These are phyloP conservation scores for Lavandula angustifolia DNA, from an alignment of 257 asterid species.

Conservation along the genomic window DNA sequence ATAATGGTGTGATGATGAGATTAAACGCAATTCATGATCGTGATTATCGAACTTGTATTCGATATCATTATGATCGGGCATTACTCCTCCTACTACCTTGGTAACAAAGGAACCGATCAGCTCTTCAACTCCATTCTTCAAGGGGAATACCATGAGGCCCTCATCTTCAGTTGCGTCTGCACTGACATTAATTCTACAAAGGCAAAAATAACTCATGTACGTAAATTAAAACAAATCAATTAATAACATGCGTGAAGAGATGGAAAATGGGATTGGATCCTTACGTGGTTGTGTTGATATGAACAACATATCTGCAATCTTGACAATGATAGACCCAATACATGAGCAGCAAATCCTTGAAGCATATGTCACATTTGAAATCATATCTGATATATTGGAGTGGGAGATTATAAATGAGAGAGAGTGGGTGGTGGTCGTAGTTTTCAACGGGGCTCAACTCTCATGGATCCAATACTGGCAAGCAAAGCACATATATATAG, in stretches of 20 bases:
- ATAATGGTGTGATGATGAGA: neutral
- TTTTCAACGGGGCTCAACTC: neutral
- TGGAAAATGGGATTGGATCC: too few species aligned
- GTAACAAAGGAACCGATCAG: neutral
- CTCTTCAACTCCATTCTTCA: neutral
- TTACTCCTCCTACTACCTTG: too few species aligned
- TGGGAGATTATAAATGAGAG: neutral
- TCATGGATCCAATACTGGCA: slow-evolving; percentile 1
- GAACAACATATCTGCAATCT: slow-evolving; percentile 13
- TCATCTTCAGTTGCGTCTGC: neutral
- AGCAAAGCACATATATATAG: neutral
- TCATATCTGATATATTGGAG: neutral
- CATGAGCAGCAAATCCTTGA: neutral
- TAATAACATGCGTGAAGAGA: too few species aligned
- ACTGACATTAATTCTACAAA: too few species aligned
- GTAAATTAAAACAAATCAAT: too few species aligned
- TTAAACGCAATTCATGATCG: neutral
- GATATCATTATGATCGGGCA: neutral
- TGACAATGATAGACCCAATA: slow-evolving; percentile 16
- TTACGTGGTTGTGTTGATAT: neutral
- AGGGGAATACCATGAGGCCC: neutral
- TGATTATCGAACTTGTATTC: neutral
- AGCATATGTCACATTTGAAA: neutral
- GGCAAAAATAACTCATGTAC: too few species aligned
- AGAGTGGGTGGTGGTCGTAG: slow-evolving; percentile 9